Base-by-base conservation (phyloP, 2,329 filamentous ascomycete species). In the Basipetospora chlamydospora region DNA sequence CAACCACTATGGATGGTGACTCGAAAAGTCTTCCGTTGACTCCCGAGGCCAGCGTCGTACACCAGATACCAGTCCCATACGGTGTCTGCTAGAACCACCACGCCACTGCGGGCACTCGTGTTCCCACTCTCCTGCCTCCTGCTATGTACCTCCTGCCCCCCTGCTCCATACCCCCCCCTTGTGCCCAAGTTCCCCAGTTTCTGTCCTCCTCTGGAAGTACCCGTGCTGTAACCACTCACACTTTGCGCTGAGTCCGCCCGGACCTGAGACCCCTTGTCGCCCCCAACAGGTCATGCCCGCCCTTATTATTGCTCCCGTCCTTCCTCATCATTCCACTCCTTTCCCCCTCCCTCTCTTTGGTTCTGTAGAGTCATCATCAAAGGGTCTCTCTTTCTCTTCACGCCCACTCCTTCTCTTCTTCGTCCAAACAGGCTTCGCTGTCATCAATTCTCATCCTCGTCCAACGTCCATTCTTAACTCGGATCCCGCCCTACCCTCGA, bases 301-400 rank as follows among this genome's bases (percentile, higher is more conserved):
- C 35, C 25, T 37, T 31, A 30, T 30, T 15, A 30, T 12, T 22
- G 18, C 17, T 17, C 31, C n/a, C 15, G 20, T 28, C 26, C 29
- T 38, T 38, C 36, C 36, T 33, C 30, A 17, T 18, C 29, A 26
- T 38, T 33, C 36, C 36, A 33, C 22, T 25, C 20, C 21, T 16
- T 38, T 38, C 36, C 28, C 36, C 20, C 28, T 21, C 31, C 35
- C 18, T 37, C 35, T 21, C 21, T 16, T 31, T 31, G 35, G 26
- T 30, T 37, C 35, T 28, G 28, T 31, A 28, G 35, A 37, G 28
- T 37, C 35, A 37, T 31, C 26, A 16, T 22, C 25, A 38, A n/a
- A 34, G 28, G 36, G 36, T 31, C 36, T 33, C 29, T 33, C 29
- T 38, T 38, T 38, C 36, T 38, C 36, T 23, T 38, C 36, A 26